A percentile compares a stretch with the other conserved stretches of the same genome.
These are phyloP conservation scores for Ophiostoma ulmi DNA, from an alignment of 2,329 filamentous ascomycete species.

Conservation along the genomic window DNA sequence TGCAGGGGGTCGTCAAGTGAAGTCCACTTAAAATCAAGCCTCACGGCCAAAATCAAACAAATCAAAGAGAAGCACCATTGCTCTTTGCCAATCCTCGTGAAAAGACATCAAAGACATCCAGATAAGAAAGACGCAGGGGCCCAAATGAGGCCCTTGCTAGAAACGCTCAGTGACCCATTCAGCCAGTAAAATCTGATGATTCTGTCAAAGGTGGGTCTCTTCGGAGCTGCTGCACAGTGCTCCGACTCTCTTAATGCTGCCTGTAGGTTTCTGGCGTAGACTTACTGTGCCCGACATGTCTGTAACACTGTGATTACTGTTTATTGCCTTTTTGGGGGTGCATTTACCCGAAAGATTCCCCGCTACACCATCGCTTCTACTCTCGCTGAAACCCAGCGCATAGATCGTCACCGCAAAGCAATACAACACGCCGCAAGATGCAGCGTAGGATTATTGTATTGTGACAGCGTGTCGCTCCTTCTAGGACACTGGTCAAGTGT, in stretches of 20 bases:
- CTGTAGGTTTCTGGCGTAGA: not conserved
- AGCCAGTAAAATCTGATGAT: not conserved
- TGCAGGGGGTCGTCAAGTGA: not conserved
- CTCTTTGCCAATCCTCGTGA: not conserved
- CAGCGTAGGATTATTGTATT: not conserved
- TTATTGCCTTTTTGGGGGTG: not conserved
- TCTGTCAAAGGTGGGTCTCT: not conserved
- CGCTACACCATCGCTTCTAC: conserved; percentile 23
- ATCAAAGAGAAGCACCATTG: not conserved
- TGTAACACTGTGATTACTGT: conserved; percentile 4
- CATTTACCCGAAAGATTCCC: conserved; percentile 18
- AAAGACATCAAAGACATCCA: not conserved
- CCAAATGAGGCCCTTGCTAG: not conserved
- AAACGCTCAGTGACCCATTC: not conserved
- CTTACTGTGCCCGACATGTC: not conserved
- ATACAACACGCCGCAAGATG: not conserved
- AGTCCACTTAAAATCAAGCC: too few relatives aligned
- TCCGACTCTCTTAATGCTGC: not conserved
- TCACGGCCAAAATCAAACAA: not conserved
- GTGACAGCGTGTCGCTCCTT: not conserved
- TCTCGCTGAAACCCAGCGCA: conserved; percentile 27
- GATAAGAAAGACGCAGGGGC: not conserved
- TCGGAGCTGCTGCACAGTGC: conserved; percentile 7
- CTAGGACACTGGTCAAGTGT: not conserved
- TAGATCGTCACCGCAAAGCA: not conserved